Base-by-base conservation (phyloP, 768 basidiomycete species). In the Lactarius akahatsu region DNA sequence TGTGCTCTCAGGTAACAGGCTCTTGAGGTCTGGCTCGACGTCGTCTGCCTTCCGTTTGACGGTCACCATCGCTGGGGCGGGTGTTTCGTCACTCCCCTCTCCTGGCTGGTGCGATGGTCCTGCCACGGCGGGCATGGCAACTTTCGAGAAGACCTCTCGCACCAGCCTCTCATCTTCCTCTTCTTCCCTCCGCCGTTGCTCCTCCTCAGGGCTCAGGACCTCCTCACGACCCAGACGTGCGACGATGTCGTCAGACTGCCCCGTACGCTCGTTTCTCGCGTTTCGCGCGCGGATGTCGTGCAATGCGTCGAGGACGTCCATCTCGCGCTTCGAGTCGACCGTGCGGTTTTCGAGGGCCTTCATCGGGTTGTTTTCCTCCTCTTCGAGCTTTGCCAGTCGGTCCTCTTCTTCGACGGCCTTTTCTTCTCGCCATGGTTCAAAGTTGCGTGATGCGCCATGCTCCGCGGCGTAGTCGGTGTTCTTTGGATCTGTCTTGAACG, bases 401-500 rank as follows among this genome's bases (percentile, higher is more conserved):
- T 99, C 96, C 73, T 89, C 90, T 73, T 93, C 91, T 71, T 92
- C 87, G 2, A 82, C 86, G 0, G 84, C 89, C 70, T 82, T 72
- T 73, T 94, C 89, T 63, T 95, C 94, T 72, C 94, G 79, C 96
- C 96, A 98, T 15, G 95, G 94, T 78, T 99, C 97, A 74, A 98
- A 98, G 75, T 98, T 99, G 5, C 97, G 87, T 4, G 92, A 94
- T 34, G 97, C 97, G 36, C 97, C 97, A 73, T 98, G 96, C 78
- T 99, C 96, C 52, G 93, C 94, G 23, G 82, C 50, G 71, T 96
- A 96, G 75, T 96, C 94, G 0, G 95, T 96, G 74, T 97, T 95
- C 83, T 96, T 96, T 23, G 96, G 96, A 75, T 99, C 96, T 0
- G 97, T 99, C 77, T 98, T 98, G 87, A 99, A 99, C 0, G 97